phyloP scores from a whole-genome alignment of 768 basidiomycete species.

The Mycena chlorophos region DNA sequence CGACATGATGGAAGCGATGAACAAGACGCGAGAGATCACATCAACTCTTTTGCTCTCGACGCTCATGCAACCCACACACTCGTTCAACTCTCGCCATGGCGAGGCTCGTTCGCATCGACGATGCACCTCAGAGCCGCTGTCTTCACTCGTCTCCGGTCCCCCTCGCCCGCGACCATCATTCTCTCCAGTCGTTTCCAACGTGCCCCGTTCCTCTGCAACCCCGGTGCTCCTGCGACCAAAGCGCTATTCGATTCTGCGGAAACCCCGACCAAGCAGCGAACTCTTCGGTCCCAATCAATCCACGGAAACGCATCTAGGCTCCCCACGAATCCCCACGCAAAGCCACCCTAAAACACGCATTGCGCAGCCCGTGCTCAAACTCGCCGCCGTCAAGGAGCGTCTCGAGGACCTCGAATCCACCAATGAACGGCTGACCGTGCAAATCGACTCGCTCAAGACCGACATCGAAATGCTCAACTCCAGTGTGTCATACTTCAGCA shows the following conservation, averaged over 20 bases:
- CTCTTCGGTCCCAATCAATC: neutral
- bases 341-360: slow-evolving; percentile 8
- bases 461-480: slow-evolving; percentile 25
- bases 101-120: neutral
- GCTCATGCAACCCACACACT: neutral
- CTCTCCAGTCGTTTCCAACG: neutral
- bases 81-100: neutral
- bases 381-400: slow-evolving; percentile 15
- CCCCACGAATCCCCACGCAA: neutral
- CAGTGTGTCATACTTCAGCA: slow-evolving; percentile 27
- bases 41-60: neutral
- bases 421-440: slow-evolving; percentile 22
- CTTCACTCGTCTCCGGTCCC: too few relatives aligned
- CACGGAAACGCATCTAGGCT: neutral
- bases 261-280: neutral
- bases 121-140: neutral
- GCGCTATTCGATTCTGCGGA: neutral
- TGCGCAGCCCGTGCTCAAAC: slow-evolving; percentile 10
- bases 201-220: neutral
- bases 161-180: too few relatives aligned
- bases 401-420: slow-evolving; percentile 30
- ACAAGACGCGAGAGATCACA: neutral
- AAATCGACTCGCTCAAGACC: slow-evolving; percentile 17
- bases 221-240: neutral
- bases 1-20: too few relatives aligned